phyloP scores from a whole-genome alignment of 768 basidiomycete species.

The Asterophora parasitica region DNA sequence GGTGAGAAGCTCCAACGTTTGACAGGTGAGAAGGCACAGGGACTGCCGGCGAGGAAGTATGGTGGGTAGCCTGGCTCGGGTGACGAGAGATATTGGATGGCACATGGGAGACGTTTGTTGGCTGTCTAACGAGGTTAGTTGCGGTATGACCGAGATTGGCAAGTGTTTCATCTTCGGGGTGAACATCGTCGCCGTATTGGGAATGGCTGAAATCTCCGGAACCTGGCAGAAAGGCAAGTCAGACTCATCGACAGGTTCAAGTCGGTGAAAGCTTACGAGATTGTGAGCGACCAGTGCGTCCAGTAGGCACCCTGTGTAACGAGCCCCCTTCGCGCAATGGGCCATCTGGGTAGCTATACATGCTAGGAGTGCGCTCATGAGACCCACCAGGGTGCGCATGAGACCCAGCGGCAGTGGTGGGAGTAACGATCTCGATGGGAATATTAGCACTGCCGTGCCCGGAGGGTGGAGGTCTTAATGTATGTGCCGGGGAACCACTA shows the following conservation, averaged over 20 bases:
- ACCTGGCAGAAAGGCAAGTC: background rate
- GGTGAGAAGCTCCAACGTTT: background rate
- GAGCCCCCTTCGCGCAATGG: background rate
- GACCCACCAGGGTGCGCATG: slow-evolving; percentile 8
- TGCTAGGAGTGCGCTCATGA: slow-evolving; percentile 12
- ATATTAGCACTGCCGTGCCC: background rate
- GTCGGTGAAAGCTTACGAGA: slow-evolving; percentile 8
- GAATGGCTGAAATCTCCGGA: slow-evolving; percentile 5
- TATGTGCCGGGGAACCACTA: background rate
- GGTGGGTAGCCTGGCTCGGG: background rate
- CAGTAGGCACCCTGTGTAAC: slow-evolving; percentile 3
- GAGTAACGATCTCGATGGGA: slow-evolving; percentile 15
- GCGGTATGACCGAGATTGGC: too few species aligned
- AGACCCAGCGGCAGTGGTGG: slow-evolving; percentile 9
- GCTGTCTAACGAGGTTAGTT: too few species aligned
- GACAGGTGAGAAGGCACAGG: background rate
- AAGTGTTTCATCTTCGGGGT: too few species aligned
- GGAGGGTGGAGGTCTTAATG: background rate
- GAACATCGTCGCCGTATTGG: slow-evolving; percentile 1
- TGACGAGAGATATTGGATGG: background rate
- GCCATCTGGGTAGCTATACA: slow-evolving; percentile 9
- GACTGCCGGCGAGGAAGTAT: slow-evolving; percentile 1
- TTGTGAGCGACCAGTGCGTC: background rate
- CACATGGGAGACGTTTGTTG: too few species aligned
- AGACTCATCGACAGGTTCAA: background rate